Evolutionary conservation across 1,139 yeast genomes (phyloP).

Genomic region (Geotrichum histeridarum): DNA sequence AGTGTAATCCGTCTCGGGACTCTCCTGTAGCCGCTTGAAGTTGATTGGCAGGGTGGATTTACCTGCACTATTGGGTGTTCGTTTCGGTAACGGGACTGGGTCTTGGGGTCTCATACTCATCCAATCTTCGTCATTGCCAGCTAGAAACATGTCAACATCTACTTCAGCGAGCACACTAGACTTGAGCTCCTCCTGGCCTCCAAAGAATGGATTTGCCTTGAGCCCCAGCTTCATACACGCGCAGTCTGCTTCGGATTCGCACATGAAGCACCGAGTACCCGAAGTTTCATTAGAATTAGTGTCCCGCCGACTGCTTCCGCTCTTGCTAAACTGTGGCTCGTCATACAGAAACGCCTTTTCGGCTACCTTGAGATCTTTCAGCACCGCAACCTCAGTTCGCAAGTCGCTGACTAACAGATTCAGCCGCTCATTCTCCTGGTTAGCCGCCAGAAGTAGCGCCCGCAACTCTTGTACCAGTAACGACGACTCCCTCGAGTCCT

Average conservation of each 20-base stretch:
- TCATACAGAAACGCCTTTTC: slow-evolving; percentile 5
- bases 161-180: neutral
- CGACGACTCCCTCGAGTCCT: neutral
- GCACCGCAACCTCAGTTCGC: slow-evolving; percentile 3
- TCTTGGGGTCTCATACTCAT: neutral
- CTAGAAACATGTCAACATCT: neutral
- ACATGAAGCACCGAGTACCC: neutral
- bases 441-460: slow-evolving; percentile 4
- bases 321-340: neutral
- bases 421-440: slow-evolving; percentile 9
- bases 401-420: slow-evolving; percentile 6
- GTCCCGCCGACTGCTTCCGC: neutral
- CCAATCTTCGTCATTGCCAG: neutral
- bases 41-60: neutral
- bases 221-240: slow-evolving; percentile 34
- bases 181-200: neutral
- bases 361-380: slow-evolving; percentile 7
- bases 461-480: neutral
- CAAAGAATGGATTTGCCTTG: slow-evolving; percentile 17
- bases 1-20: neutral
- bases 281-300: neutral
- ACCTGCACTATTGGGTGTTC: neutral
- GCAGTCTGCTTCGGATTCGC: slow-evolving; percentile 30
- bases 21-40: neutral
- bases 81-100: slow-evolving; percentile 1